These are phyloP conservation scores for Termitomyces sp. DNA, from an alignment of 768 basidiomycete species.

Conservation along the genomic window DNA sequence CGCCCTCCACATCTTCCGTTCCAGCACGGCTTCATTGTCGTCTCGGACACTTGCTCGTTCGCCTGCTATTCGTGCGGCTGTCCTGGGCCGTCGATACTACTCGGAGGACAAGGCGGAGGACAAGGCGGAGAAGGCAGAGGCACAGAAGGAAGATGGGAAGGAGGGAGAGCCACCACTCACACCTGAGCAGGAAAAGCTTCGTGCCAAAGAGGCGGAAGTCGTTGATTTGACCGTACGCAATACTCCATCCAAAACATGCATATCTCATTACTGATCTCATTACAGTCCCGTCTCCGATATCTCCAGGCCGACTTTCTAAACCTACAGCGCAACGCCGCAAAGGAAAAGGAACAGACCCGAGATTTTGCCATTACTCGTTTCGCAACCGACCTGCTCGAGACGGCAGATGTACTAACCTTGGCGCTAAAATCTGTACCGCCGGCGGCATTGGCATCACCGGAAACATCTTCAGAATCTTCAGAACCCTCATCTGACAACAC, in stretches of 20 bases:
- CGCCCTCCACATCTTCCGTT: slow-evolving; percentile 48
- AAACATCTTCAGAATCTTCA: slow-evolving; percentile 22
- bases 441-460: slow-evolving; percentile 30
- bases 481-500: slow-evolving; percentile 15
- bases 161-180: slow-evolving; percentile 17
- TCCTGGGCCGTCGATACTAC: slow-evolving; percentile 41
- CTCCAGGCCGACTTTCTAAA: slow-evolving; percentile 95
- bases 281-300: slow-evolving; percentile 83
- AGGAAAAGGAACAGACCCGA: slow-evolving; percentile 88
- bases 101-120: slow-evolving; percentile 40
- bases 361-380: slow-evolving; percentile 93
- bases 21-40: slow-evolving; percentile 55
- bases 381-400: slow-evolving; percentile 84
- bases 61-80: slow-evolving; percentile 21
- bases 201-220: slow-evolving; percentile 78
- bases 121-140: slow-evolving; percentile 11
- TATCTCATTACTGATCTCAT: slow-evolving; percentile 1
- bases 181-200: slow-evolving; percentile 46
- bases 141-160: slow-evolving; percentile 16
- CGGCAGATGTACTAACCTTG: slow-evolving; percentile 83
- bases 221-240: slow-evolving; percentile 74
- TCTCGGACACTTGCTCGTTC: slow-evolving; percentile 39
- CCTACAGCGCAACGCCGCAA: slow-evolving; percentile 83
- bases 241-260: not conserved
- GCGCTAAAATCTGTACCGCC: slow-evolving; percentile 77